Conservation (phyloP, 768 basidiomycete species). For the Cystofilobasidium ferigula region DNA sequence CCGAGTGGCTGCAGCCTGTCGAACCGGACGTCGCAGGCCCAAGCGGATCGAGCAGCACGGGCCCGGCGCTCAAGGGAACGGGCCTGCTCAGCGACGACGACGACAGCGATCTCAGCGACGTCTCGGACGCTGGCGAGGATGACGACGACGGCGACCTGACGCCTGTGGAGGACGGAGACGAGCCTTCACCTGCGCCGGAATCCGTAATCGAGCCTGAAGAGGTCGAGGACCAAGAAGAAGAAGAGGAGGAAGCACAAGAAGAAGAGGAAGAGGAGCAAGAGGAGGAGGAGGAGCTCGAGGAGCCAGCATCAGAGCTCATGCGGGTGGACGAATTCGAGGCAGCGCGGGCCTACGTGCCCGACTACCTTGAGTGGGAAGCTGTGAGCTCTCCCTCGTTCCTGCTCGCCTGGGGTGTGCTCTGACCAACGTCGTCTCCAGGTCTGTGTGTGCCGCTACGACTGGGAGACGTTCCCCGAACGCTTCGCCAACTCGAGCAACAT, state of each 20-base stretch:
- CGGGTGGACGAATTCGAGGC: slow-evolving; percentile 10
- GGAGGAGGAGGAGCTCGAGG: not conserved
- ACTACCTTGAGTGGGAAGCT: slow-evolving; percentile 83
- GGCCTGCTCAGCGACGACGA: slow-evolving; percentile 21
- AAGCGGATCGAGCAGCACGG: not conserved
- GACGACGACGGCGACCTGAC: slow-evolving; percentile 4
- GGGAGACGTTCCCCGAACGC: slow-evolving; percentile 64
- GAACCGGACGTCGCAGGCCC: not conserved
- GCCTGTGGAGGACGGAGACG: not conserved
- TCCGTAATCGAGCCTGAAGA: not conserved
- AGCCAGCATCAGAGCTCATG: not conserved
- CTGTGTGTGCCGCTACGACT: slow-evolving; percentile 70
- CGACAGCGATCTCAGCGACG: slow-evolving; percentile 22
- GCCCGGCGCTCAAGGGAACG: slow-evolving; percentile 13
- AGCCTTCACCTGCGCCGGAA: not conserved
- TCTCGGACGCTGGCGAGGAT: slow-evolving; percentile 11
- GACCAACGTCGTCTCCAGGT: slow-evolving; percentile 45
- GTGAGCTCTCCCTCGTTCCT: slow-evolving; percentile 41
- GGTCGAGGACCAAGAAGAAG: not conserved
- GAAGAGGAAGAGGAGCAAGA: not conserved
- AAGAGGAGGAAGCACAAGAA: slow-evolving; percentile 2
- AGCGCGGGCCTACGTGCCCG: slow-evolving; percentile 29
- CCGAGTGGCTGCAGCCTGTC: slow-evolving; percentile 50
- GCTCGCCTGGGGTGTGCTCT: not conserved
- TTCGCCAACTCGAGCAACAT: slow-evolving; percentile 69